Evolutionary conservation across 345 rosid genomes (phyloP), one percentile per base, ranked within the genome.

Genomic region (Populus euphratica): DNA sequence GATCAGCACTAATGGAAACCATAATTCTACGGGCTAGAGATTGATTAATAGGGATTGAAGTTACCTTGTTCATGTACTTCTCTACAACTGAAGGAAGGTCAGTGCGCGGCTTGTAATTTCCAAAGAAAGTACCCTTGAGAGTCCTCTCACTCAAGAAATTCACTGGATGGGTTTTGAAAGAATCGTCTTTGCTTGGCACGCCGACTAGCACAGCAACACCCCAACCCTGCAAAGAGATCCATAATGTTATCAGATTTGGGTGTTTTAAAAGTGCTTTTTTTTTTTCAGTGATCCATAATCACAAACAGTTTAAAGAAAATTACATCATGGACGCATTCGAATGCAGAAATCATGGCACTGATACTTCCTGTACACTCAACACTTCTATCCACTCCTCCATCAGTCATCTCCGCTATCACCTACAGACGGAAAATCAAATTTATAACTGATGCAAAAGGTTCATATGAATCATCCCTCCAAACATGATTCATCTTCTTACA

Each of bases 121-220:
- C 93, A 0, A 87, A 89, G 84, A 89, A 87, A 50, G 95, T 88
- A 17, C 93, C 95, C 79, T 88, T 89, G 1, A 91, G 90, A 14
- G 93, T 91, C 77, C 88, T 91, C 82, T 88, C 94, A 67, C 89
- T 88, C 73, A 89, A 86, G 0, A 89, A 13, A 54, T 88, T 91
- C 83, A 89, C 69, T 0, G 91, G 93, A 77, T 87, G 87, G 52
- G 91, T 88, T 83, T 89, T 88, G 85, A 89, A 89, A 0, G 85
- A 81, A 39, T 81, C 93, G 54, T 89, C 93, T 84, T 88, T 91
- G 82, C 78, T 87, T 11, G 93, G 93, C 49, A 88, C 88, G n/a
- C 91, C 93, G 1, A 88, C 91, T 38, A 89, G 86, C 5, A 91
- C 94, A 25, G 91, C 93, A 71, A 91, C 94, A 80, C 94, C 94